Conservation (phyloP, 441 rosid species). For the Populus hybrid region DNA sequence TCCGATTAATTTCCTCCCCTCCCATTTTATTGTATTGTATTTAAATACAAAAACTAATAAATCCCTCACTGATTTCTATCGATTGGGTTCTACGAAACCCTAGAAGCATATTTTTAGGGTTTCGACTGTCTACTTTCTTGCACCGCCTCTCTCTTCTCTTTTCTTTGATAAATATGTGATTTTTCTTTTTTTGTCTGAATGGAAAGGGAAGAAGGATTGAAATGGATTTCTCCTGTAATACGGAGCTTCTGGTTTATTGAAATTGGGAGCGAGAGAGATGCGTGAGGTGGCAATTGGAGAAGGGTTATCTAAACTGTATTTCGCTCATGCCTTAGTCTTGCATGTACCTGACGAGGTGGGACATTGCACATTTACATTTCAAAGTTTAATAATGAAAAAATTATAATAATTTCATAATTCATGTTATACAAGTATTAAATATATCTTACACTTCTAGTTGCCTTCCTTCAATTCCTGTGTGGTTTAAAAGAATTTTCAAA, state of each 20-base stretch:
- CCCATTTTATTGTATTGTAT: conserved; percentile 8
- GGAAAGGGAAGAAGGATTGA: background rate
- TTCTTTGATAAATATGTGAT: background rate
- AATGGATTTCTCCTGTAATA: too few relatives aligned
- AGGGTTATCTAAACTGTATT: background rate
- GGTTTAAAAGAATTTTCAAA: background rate
- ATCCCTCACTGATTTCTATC: background rate
- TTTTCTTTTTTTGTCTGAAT: background rate
- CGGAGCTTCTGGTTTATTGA: background rate
- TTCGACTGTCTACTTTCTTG: background rate
- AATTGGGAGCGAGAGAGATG: background rate
- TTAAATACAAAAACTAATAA: background rate
- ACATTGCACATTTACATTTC: background rate
- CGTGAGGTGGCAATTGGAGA: background rate
- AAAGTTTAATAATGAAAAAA: too few relatives aligned
- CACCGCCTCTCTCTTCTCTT: background rate
- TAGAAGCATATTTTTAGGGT: background rate
- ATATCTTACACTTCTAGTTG: background rate
- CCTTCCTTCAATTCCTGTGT: background rate
- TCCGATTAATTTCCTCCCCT: conserved; percentile 4
- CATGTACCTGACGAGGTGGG: background rate
- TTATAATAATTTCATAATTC: too few relatives aligned
- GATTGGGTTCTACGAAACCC: background rate
- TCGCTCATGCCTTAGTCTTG: background rate
- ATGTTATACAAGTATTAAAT: background rate